Conservation (phyloP, 2,329 filamentous ascomycete species). For the Furcasterigmium furcatum region DNA sequence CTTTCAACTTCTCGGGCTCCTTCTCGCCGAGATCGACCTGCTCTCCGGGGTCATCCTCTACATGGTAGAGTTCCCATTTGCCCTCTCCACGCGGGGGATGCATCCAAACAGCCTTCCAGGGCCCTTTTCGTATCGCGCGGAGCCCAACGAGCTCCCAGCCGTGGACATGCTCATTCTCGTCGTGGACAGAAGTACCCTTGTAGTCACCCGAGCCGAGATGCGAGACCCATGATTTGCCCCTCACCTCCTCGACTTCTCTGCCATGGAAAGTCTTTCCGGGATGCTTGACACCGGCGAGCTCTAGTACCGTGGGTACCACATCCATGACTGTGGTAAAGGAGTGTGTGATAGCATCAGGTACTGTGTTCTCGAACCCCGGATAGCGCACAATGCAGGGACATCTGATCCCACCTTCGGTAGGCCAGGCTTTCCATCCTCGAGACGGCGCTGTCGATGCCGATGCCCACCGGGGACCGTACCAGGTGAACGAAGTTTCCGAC, state of each 20-base stretch:
- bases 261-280: conserved; percentile 30
- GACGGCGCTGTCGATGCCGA: conserved; percentile 28
- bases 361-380: conserved; percentile 8
- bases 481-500: conserved; percentile 46
- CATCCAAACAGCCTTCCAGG: conserved; percentile 57
- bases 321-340: conserved; percentile 50
- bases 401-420: conserved; percentile 42
- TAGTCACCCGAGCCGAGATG: conserved; percentile 39
- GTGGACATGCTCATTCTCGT: conserved; percentile 45
- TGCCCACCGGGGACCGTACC: conserved; percentile 50
- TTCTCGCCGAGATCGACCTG: conserved; percentile 37
- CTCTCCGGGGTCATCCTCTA: conserved; percentile 48
- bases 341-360: conserved; percentile 33
- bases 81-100: conserved; percentile 44
- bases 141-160: conserved; percentile 56
- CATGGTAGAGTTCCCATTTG: conserved; percentile 55
- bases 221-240: conserved; percentile 41
- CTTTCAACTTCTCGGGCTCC: conserved; percentile 38
- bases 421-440: conserved; percentile 27
- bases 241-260: conserved; percentile 46
- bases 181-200: too few species aligned
- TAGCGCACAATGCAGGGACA: conserved; percentile 41
- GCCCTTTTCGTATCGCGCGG: conserved; percentile 47
- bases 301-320: conserved; percentile 41
- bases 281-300: conserved; percentile 40